Conservation (phyloP, 345 rosid genomes). For the Heritiera littoralis region DNA sequence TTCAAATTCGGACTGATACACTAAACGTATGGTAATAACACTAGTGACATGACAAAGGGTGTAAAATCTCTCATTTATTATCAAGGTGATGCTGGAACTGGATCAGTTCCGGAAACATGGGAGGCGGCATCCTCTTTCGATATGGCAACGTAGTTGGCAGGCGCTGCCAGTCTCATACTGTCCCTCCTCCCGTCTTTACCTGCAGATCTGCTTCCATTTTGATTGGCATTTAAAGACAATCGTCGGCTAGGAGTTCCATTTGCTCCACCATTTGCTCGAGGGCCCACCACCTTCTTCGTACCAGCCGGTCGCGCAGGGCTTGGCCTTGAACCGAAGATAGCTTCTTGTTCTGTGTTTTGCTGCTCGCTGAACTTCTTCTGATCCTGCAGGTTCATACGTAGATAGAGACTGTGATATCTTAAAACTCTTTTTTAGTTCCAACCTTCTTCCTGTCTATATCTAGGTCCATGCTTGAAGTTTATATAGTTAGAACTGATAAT, state of each 20-base stretch:
- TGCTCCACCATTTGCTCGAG: conserved; percentile 68
- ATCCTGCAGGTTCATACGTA: conserved; percentile 42
- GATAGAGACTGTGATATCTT: too few species aligned
- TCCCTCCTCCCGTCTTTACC: conserved; percentile 79
- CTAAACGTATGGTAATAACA: conserved; percentile 16
- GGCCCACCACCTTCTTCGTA: conserved; percentile 68
- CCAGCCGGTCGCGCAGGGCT: conserved; percentile 79
- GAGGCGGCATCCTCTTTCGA: conserved; percentile 75
- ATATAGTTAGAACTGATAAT: not conserved
- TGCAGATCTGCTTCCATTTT: conserved; percentile 68
- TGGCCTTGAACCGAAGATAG: conserved; percentile 62
- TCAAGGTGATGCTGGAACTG: conserved; percentile 72
- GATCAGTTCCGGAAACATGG: conserved; percentile 65
- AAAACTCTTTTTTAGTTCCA: not conserved
- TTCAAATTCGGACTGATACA: not conserved
- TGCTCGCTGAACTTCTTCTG: conserved; percentile 86
- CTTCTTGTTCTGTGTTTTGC: conserved; percentile 78
- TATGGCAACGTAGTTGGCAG: conserved; percentile 60
- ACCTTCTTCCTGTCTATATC: not conserved
- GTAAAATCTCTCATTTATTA: conserved; percentile 22
- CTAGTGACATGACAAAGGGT: conserved; percentile 4
- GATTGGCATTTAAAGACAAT: conserved; percentile 70
- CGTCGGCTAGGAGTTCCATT: conserved; percentile 83
- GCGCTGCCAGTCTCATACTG: conserved; percentile 57
- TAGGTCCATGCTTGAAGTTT: not conserved